Evolutionary conservation across 2,329 filamentous ascomycete genomes (phyloP), one percentile per base, ranked within the genome.

Genomic region (Penicillium sp.): DNA sequence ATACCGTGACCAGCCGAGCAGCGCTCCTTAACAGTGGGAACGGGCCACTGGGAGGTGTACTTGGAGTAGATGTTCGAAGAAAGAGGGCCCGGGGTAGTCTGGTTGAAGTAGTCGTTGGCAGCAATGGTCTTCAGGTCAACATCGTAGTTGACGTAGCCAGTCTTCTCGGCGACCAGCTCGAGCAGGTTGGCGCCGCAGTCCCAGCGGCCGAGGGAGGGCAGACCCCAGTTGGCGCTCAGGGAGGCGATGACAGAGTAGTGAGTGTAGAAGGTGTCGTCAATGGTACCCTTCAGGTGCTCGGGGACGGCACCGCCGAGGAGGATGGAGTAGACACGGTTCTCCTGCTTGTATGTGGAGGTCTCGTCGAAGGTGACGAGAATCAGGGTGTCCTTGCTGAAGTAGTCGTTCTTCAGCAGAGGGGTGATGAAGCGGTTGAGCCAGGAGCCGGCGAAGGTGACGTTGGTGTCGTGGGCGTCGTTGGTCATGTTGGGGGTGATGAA

Each of bases 321-420:
- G 64, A 95, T 82, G 62, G 80, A 85, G 60, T 91, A 84, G 54
- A 95, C 83, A 41, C 82, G 81, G 82, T 95, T 95, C 66, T 43
- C 40, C 40, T 54, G 51, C 27, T 35, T 14, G 75, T 92, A 92
- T 10, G 83, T 86, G 67, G 88, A 85, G 72, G 87, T 90, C 78
- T 95, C 91, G 64, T 95, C 91, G 69, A 92, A 95, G 10, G 87
- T 93, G 60, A 95, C 75, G 5, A 94, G 79, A 10, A 95, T 83
- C 1, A 95, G 82, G 0, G 89, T 93, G 69, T 89, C 85, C 51
- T 89, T 79, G 85, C 88, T 89, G 75, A 95, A 94, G 65, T 88
- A 83, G 50, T 79, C 75, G 77, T 94, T 83, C 37, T 82, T 73
- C 6, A 95, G 81, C 9, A 95, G 85, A 0, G 90, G 89, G 58